Percentiles rank a stretch among this genome's conserved stretches.
Evolutionary conservation across 2,329 filamentous ascomycete genomes (phyloP).

Genomic region (Dendrostoma leiphaemia): DNA sequence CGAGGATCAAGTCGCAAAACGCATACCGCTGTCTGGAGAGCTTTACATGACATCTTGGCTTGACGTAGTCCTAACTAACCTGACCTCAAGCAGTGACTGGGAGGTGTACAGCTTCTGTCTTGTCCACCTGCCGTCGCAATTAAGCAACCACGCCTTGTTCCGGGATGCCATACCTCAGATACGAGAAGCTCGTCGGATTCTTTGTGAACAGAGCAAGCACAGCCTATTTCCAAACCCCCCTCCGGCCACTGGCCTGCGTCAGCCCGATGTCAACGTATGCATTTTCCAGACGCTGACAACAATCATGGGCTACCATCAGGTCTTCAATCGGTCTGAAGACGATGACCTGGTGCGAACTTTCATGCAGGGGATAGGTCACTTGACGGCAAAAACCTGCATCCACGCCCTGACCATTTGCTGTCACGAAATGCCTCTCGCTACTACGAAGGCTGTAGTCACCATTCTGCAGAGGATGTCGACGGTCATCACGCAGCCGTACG

Average conservation of each 20-base stretch:
- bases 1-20: conserved; percentile 18
- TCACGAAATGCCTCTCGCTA: conserved; percentile 85
- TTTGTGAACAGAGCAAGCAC: conserved; percentile 81
- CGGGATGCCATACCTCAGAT: conserved; percentile 71
- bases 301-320: conserved; percentile 84
- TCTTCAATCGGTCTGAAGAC: conserved; percentile 80
- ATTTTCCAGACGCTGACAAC: conserved; percentile 85
- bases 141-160: conserved; percentile 88
- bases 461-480: conserved; percentile 93
- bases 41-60: conserved; percentile 69
- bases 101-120: conserved; percentile 90
- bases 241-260: conserved; percentile 72
- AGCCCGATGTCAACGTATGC: conserved; percentile 84
- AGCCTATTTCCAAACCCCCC: conserved; percentile 82
- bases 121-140: conserved; percentile 79
- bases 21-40: conserved; percentile 34
- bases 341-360: conserved; percentile 89
- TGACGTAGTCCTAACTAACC: conserved; percentile 70
- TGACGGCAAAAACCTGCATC: conserved; percentile 88
- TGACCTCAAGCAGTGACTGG: conserved; percentile 78
- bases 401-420: conserved; percentile 94
- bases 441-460: conserved; percentile 79
- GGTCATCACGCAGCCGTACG: conserved; percentile 89
- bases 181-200: conserved; percentile 67
- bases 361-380: conserved; percentile 81